A percentile compares a stretch with the other conserved stretches of the same genome.
Conservation (phyloP, 2,329 filamentous ascomycete species). For the Pseudodiploospora longispora region DNA sequence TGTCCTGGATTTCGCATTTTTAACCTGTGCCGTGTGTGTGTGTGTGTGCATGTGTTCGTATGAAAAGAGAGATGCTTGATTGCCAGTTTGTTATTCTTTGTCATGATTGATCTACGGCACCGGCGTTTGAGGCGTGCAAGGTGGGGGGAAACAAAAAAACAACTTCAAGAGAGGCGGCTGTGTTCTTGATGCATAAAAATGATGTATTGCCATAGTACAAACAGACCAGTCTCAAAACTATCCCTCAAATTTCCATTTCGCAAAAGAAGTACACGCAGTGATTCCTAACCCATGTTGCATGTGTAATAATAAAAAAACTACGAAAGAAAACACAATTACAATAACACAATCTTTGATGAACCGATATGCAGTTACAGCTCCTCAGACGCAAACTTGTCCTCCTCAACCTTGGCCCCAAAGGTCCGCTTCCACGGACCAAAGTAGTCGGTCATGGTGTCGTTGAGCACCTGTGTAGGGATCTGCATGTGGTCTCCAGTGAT, state of each 20-base stretch:
- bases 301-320: too few relatives aligned
- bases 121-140: conserved; percentile 24
- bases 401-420: conserved; percentile 20
- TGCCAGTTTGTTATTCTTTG: conserved; percentile 3
- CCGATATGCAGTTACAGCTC: conserved; percentile 26
- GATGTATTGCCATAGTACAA: conserved; percentile 4
- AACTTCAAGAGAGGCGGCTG: too few relatives aligned
- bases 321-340: too few relatives aligned
- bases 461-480: conserved; percentile 58
- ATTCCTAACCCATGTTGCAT: too few relatives aligned
- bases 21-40: not conserved
- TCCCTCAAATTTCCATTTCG: too few relatives aligned
- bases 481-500: conserved; percentile 78
- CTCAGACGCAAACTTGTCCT: conserved; percentile 11
- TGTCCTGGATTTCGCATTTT: conserved; percentile 12
- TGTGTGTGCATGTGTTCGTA: too few relatives aligned
- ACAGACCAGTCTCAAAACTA: too few relatives aligned
- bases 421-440: conserved; percentile 47
- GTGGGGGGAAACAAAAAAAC: conserved; percentile 14
- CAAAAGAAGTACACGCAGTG: too few relatives aligned
- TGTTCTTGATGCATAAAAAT: conserved; percentile 1
- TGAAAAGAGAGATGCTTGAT: too few relatives aligned
- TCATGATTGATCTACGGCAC: conserved; percentile 15
- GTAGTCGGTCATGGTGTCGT: conserved; percentile 56
- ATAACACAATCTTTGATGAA: too few relatives aligned